These are phyloP conservation scores for Coemansia sp. DNA, from an alignment of 192 early-diverging fungal species.

Conservation along the genomic window DNA sequence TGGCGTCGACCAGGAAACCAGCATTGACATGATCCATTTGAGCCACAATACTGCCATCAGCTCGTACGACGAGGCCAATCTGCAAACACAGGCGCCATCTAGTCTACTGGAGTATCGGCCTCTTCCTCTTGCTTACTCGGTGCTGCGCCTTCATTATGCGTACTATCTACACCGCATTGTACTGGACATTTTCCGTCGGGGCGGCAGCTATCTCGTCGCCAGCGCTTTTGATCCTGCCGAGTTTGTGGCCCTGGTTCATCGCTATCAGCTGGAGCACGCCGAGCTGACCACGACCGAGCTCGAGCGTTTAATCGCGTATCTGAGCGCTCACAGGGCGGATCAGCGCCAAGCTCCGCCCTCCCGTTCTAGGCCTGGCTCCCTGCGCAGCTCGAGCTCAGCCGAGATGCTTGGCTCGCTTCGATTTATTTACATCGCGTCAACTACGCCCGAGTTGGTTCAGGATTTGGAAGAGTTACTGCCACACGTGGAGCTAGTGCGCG, in stretches of 20 bases:
- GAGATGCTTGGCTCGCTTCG: constrained; percentile 28
- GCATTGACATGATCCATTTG: background rate
- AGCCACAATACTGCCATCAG: constrained; percentile 21
- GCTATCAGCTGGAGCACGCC: constrained; percentile 18
- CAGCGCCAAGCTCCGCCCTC: background rate
- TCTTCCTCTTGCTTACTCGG: constrained; percentile 21
- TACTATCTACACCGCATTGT: constrained; percentile 29
- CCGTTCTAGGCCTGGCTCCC: background rate
- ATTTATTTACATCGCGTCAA: constrained; percentile 27
- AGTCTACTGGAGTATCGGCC: constrained; percentile 2
- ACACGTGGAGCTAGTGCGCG: constrained; percentile 18
- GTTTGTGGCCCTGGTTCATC: constrained; percentile 11
- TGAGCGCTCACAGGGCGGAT: background rate
- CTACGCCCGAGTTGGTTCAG: constrained; percentile 13
- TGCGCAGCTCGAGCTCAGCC: background rate
- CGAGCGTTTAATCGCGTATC: constrained; percentile 7
- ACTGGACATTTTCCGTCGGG: constrained; percentile 40
- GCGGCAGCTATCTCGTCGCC: constrained; percentile 32
- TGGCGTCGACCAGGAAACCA: background rate
- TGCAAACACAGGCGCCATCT: background rate
- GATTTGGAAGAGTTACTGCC: constrained; percentile 17
- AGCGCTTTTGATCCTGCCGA: constrained; percentile 15
- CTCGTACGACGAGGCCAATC: constrained; percentile 9
- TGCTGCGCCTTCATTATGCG: constrained; percentile 36
- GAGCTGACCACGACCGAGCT: constrained; percentile 36